Evolutionary conservation across 2,329 filamentous ascomycete genomes (phyloP).

Genomic region (Ceratocystis ficicola): DNA sequence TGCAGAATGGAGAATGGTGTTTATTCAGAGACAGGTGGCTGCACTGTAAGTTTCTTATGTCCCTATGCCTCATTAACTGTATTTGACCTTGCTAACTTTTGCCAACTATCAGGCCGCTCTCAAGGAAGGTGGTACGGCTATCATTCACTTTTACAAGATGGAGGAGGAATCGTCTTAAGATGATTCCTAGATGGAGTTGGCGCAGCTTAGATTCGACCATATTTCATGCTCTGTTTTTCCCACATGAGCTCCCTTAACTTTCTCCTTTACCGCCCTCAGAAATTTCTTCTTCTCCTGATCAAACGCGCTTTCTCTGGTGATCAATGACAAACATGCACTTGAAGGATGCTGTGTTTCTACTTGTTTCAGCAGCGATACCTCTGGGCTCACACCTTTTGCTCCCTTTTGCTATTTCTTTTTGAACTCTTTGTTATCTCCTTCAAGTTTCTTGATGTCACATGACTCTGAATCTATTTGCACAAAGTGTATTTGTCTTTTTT

Average conservation of each 20-base stretch:
- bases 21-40: constrained; percentile 51
- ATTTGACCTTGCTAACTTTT: constrained; percentile 6
- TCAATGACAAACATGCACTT: neutral
- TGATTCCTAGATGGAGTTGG: neutral
- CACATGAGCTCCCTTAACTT: neutral
- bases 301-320: neutral
- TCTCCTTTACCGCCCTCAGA: neutral
- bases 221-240: too few species aligned
- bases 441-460: constrained; percentile 10
- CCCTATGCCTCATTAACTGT: neutral
- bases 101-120: constrained; percentile 33
- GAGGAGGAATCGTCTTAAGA: neutral
- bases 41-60: constrained; percentile 57
- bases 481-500: constrained; percentile 13
- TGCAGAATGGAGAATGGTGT: constrained; percentile 56
- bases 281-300: neutral
- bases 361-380: constrained; percentile 5
- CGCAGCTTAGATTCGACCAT: neutral
- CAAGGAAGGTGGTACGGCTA: constrained; percentile 32
- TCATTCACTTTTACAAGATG: constrained; percentile 34
- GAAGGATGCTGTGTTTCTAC: neutral
- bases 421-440: constrained; percentile 1
- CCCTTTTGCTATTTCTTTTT: constrained; percentile 17
- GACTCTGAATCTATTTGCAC: constrained; percentile 16
- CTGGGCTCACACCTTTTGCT: neutral